Conservation (phyloP, 805 yeast species). For the Wickerhamomyces kurtzmanii region DNA sequence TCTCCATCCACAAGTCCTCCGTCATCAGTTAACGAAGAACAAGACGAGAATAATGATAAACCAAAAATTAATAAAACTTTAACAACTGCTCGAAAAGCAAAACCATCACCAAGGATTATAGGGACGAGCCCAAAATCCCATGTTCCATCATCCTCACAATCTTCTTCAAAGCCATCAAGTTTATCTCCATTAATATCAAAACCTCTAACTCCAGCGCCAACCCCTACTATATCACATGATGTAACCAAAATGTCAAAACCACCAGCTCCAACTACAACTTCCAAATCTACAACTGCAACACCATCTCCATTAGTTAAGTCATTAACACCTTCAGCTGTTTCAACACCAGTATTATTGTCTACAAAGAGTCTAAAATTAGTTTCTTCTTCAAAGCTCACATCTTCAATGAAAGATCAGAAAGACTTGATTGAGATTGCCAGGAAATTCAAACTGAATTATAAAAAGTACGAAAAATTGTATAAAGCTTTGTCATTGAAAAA, state of each 20-base stretch:
- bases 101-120: no score
- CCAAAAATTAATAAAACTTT: no score
- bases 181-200: no score
- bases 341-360: conserved; percentile 8
- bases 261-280: conserved; percentile 3
- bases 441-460: conserved; percentile 36
- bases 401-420: conserved; percentile 14
- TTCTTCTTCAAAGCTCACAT: conserved; percentile 1
- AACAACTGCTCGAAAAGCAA: no score
- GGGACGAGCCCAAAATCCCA: no score
- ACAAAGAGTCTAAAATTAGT: conserved; percentile 3
- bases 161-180: no score
- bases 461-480: conserved; percentile 40
- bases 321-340: background rate
- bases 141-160: no score
- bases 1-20: no score
- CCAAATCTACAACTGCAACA: conserved; percentile 1
- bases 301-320: background rate
- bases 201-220: conserved; percentile 1
- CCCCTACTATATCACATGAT: conserved; percentile 3
- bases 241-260: conserved; percentile 1
- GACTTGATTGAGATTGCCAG: conserved; percentile 33
- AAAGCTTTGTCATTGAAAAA: conserved; percentile 11
- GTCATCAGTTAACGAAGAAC: no score
- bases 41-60: no score